Evolutionary conservation across 495 filamentous ascomycete species (phyloP), one percentile per base, ranked within the genome.

Genomic region (Endocarpon pusillum): DNA sequence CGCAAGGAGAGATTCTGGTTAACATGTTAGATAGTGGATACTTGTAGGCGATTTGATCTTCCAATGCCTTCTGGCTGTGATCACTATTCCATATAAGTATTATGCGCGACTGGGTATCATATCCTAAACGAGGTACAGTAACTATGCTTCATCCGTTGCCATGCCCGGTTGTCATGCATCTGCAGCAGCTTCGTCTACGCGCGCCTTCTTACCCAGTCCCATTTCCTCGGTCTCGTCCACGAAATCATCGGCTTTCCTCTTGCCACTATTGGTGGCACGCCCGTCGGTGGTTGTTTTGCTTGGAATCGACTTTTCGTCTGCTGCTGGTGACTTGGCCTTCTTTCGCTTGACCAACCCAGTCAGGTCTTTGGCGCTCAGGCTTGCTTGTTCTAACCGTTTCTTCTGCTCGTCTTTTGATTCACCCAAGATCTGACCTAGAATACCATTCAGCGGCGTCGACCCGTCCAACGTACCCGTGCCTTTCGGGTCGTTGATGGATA

Each of bases 321-420:
- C 32, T 17, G 37, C 43, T 7, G 42, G 43, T 33, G 38, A 26
- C 54, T 67, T 65, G 6, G 43, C 44, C 36, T 69, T 59, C 64
- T 92, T 91, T 35, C 80, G 55, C 39, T 66, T 69, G 2, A 94
- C 77, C n/a, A 96, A 53, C 9, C 77, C 71, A 1, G 76, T 78
- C n/a, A 97, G 53, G 47, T 97, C 91, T 31, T 69, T 92, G 11
- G 89, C 89, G 15, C 58, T 64, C 52, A 78, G 78, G 41, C 76
- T 77, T 23, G 74, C 85, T 43, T 85, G 78, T 37, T 83, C 76
- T 19, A 91, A 58, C 28, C 71, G 58, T 10, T 73, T 73, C 41
- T 71, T 66, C 39, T 77, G 67, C 35, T 74, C 62, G 5, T 57
- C 56, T 9, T 65, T 53, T 3, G 74, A 66, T 40, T 80, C 71